A percentile compares a stretch with the other conserved stretches of the same genome.
phyloP scores from a whole-genome alignment of 2,329 filamentous ascomycete species.

The Xylaria sp. region DNA sequence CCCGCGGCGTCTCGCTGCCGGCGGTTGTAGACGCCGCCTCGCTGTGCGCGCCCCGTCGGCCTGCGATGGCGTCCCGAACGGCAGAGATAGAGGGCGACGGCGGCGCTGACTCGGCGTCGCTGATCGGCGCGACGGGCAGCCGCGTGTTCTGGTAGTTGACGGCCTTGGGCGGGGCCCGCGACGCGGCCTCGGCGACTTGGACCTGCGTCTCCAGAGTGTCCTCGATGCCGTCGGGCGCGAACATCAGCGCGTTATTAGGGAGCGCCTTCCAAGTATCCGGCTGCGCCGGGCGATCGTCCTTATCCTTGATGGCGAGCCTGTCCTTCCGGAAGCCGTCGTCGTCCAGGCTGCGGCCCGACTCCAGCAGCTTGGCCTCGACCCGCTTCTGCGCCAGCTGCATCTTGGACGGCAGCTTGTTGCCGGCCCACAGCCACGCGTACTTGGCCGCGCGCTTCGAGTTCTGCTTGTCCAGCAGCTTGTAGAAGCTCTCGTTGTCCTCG shows the following conservation, averaged over 20 bases:
- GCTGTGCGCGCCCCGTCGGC: constrained; percentile 65
- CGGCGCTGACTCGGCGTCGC: constrained; percentile 55
- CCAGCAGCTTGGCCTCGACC: constrained; percentile 58
- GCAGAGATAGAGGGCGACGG: constrained; percentile 84
- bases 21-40: constrained; percentile 65
- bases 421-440: constrained; percentile 86
- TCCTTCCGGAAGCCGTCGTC: constrained; percentile 65
- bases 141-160: constrained; percentile 87
- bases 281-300: constrained; percentile 74
- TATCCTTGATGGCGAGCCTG: constrained; percentile 68
- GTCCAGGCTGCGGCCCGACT: constrained; percentile 50
- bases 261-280: constrained; percentile 76
- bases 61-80: constrained; percentile 82
- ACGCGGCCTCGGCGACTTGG: constrained; percentile 71
- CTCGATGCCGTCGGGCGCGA: constrained; percentile 70
- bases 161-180: constrained; percentile 75
- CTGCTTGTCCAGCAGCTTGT: constrained; percentile 86
- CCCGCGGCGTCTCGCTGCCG: constrained; percentile 78
- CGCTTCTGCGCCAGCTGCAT: constrained; percentile 73
- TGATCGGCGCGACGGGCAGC: constrained; percentile 59
- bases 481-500: constrained; percentile 98
- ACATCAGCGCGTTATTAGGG: constrained; percentile 89
- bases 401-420: constrained; percentile 85
- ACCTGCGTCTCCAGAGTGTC: constrained; percentile 65
- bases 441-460: constrained; percentile 85